These are phyloP conservation scores for Xylaria arbuscula DNA, from an alignment of 2,329 filamentous ascomycete genomes.

Conservation along the genomic window DNA sequence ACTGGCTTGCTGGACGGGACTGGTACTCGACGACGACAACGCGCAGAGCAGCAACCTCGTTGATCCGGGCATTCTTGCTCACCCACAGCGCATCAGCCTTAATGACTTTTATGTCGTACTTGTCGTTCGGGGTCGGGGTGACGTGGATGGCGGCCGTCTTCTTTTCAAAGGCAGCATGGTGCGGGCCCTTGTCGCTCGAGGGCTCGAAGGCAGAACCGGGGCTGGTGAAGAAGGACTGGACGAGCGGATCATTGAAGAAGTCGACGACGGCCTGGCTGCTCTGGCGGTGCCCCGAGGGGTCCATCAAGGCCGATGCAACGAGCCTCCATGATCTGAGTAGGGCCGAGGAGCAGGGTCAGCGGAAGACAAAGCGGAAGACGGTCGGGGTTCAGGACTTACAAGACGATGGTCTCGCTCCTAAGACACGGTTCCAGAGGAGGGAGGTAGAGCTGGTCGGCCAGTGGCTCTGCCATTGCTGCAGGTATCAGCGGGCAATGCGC, in stretches of 20 bases:
- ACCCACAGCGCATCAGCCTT: constrained; percentile 90
- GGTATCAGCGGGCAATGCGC: constrained; percentile 59
- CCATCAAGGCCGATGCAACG: constrained; percentile 65
- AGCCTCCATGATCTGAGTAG: constrained; percentile 69
- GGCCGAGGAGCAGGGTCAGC: constrained; percentile 40
- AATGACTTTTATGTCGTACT: constrained; percentile 80
- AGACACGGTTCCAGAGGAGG: constrained; percentile 88
- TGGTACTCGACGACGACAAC: constrained; percentile 87
- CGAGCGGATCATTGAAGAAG: constrained; percentile 78
- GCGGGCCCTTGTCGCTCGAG: constrained; percentile 63
- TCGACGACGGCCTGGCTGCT: constrained; percentile 66
- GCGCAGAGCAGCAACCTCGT: constrained; percentile 84
- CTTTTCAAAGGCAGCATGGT: constrained; percentile 80
- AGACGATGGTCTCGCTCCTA: constrained; percentile 79
- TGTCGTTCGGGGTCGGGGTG: constrained; percentile 72
- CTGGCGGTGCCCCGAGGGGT: constrained; percentile 68
- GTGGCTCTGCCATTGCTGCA: constrained; percentile 74
- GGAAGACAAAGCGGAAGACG: neutral
- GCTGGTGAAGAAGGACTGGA: constrained; percentile 73
- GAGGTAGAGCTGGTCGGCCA: constrained; percentile 78
- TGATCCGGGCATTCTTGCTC: constrained; percentile 79
- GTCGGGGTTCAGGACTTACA: constrained; percentile 66
- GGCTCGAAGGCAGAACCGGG: constrained; percentile 75
- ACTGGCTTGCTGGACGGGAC: constrained; percentile 76
- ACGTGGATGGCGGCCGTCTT: constrained; percentile 89